Conservation (phyloP, 2,329 filamentous ascomycete species). For the Neocatenulostroma microsporum region DNA sequence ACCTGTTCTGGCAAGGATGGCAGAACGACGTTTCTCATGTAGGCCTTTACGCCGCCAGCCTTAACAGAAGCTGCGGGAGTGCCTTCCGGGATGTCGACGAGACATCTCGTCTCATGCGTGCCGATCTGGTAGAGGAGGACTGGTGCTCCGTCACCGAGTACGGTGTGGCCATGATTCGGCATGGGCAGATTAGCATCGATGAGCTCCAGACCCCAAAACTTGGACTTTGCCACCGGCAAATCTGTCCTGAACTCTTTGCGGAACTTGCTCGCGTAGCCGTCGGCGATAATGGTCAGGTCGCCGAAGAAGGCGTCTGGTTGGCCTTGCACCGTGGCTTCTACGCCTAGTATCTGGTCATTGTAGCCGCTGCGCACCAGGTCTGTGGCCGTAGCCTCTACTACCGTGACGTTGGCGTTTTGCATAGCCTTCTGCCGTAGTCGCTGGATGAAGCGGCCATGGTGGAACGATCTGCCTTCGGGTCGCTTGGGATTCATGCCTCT, state of each 20-base stretch:
- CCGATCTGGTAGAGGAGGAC: conserved; percentile 96
- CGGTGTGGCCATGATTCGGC: conserved; percentile 73
- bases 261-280: conserved; percentile 90
- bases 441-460: conserved; percentile 89
- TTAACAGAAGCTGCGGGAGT: conserved; percentile 64
- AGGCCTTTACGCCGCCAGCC: conserved; percentile 74
- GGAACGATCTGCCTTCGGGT: conserved; percentile 73
- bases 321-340: conserved; percentile 62
- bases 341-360: conserved; percentile 69
- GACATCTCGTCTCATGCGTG: conserved; percentile 80
- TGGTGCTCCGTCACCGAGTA: conserved; percentile 69
- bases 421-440: conserved; percentile 69
- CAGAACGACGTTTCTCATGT: conserved; percentile 71
- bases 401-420: conserved; percentile 71
- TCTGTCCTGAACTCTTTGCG: conserved; percentile 66
- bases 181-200: conserved; percentile 75
- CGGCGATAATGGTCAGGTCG: conserved; percentile 76
- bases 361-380: conserved; percentile 64
- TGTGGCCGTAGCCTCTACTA: conserved; percentile 82
- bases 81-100: conserved; percentile 79
- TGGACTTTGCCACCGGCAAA: conserved; percentile 64
- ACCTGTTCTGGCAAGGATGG: conserved; percentile 66
- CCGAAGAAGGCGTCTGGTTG: conserved; percentile 72
- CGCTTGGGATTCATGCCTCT: conserved; percentile 34
- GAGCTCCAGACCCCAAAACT: conserved; percentile 90